These are phyloP conservation scores for Chlorella vulgaris DNA, from an alignment of 139 green algal genomes.

Conservation along the genomic window DNA sequence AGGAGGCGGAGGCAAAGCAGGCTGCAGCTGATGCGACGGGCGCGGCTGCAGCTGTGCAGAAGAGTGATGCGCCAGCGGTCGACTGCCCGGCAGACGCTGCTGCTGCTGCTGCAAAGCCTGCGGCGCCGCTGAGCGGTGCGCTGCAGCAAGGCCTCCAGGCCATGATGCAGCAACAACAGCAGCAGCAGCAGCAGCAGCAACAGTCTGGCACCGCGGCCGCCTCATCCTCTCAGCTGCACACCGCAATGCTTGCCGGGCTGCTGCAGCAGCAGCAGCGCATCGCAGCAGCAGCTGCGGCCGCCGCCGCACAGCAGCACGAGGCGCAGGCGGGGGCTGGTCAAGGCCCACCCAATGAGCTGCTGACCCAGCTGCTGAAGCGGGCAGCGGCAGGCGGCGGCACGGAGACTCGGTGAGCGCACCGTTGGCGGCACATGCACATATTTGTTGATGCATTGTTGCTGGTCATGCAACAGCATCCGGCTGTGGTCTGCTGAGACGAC, in stretches of 20 bases:
- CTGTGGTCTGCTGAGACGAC: too few species aligned
- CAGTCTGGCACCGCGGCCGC: neutral
- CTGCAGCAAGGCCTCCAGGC: neutral
- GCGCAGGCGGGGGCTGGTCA: neutral
- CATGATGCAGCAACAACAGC: neutral
- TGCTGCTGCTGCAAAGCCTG: too few species aligned
- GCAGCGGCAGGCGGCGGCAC: neutral
- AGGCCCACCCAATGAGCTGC: neutral
- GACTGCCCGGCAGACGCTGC: too few species aligned
- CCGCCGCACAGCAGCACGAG: neutral
- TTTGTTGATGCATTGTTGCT: too few species aligned
- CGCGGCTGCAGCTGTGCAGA: too few species aligned
- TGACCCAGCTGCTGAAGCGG: slow-evolving; percentile 8
- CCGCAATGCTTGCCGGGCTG: neutral
- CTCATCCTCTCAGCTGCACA: neutral
- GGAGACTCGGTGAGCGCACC: neutral
- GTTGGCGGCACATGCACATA: neutral
- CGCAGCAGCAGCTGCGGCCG: neutral
- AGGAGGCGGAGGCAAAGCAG: too few species aligned
- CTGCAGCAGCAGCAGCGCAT: slow-evolving; percentile 18
- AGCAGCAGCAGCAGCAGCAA: slow-evolving; percentile 5
- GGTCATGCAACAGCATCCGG: too few species aligned
- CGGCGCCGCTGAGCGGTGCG: neutral
- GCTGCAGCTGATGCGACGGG: too few species aligned
- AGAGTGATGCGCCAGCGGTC: too few species aligned